Base-by-base conservation (phyloP, 257 asterid genomes). In the Nyctanthes arbortristis region DNA sequence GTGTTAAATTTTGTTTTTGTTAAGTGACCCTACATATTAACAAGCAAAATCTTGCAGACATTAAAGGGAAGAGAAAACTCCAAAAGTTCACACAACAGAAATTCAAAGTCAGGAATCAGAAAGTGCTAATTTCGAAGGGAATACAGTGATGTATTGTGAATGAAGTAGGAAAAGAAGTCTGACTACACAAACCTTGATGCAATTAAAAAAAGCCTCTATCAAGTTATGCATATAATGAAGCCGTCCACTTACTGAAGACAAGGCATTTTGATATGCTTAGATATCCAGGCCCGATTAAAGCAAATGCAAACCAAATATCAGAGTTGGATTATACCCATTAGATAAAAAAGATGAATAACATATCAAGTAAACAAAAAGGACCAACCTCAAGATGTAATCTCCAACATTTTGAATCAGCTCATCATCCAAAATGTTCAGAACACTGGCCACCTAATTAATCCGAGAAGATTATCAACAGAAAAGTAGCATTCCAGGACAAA, bases 401-500 rank as follows among this genome's bases (percentile, higher is more conserved):
- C 96, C 99, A 75, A 84, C 89, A 75, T 79, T 79, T 72, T 80
- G 84, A 68, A 74, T 77, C 78, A 91, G 88, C 81, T 81, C 82
- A 35, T 81, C 89, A 80, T 91, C 97, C 95, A 91, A 81, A 63
- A 94, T 86, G 81, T 86, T 88, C 68, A 94, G 84, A 73, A 89
- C 78, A 83, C 95, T 89, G 55, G 99, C 99, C 69, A 84, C 97
- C 97, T 94, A 74, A 67, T 70, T 45, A 62, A 75, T 75, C 60
- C 74, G 79, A 73, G n/a, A 68, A 76, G 65, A 69, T 34, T 24
- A n/a, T n/a, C 37, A 57, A 66, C 14, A 52, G 77, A 76, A 71
- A 78, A 73, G 54, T 68, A 61, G 49, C 47, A 35, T 57, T 60
- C 58, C 64, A n/a, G 40, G 37, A 63, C 39, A 43, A 39, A 63